phyloP scores from a whole-genome alignment of 768 basidiomycete species.

The Kondoa malvinella region DNA sequence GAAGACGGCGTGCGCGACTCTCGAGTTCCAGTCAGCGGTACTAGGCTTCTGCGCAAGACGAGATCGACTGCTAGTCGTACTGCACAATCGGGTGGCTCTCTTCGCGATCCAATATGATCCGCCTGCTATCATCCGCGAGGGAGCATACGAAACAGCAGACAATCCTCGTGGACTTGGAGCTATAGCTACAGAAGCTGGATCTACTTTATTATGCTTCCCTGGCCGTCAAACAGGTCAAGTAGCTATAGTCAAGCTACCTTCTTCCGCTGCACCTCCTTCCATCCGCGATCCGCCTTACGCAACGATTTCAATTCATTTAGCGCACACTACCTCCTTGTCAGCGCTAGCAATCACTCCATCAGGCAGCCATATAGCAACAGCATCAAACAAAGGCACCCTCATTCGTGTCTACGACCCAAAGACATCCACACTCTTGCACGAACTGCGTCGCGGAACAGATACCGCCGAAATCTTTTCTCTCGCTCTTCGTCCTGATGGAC shows the following conservation, averaged over 20 bases:
- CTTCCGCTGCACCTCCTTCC: conserved; percentile 38
- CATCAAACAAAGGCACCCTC: conserved; percentile 65
- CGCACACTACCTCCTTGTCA: conserved; percentile 61
- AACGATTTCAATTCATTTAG: conserved; percentile 59
- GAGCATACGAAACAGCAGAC: conserved; percentile 73
- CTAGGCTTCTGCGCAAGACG: conserved; percentile 20
- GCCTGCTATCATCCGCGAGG: conserved; percentile 41
- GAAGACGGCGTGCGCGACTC: conserved; percentile 62
- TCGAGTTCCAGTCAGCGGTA: conserved; percentile 59
- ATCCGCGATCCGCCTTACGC: conserved; percentile 13
- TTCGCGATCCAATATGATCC: conserved; percentile 44
- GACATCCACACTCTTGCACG: conserved; percentile 55
- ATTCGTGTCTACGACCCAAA: conserved; percentile 69
- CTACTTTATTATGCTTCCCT: conserved; percentile 69
- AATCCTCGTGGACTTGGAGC: conserved; percentile 67
- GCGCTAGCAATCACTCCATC: conserved; percentile 61
- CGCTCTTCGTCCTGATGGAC: conserved; percentile 61
- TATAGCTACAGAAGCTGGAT: conserved; percentile 55
- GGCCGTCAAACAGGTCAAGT: conserved; percentile 76
- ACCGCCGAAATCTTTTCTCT: conserved; percentile 83
- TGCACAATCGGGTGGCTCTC: conserved; percentile 50
- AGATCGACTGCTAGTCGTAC: conserved; percentile 25
- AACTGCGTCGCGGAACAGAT: conserved; percentile 71
- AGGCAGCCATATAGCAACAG: conserved; percentile 63
- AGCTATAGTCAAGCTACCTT: conserved; percentile 67